Evolutionary conservation across 1,284 basidiomycete species (phyloP).

Genomic region (Austroboletus niveus): DNA sequence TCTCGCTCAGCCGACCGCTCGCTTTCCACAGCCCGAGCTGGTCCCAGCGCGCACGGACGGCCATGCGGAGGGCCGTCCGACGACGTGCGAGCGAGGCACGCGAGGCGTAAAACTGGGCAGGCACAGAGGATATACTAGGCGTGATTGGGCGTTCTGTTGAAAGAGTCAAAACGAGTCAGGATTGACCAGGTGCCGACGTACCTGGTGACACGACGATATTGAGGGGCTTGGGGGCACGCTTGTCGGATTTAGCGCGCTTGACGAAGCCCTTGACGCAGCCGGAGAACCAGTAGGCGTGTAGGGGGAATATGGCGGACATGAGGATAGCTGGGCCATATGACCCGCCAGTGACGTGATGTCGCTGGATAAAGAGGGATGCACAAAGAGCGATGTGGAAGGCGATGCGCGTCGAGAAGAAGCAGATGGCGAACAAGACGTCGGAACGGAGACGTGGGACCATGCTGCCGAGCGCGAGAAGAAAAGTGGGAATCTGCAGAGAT

Average conservation of each 20-base stretch:
- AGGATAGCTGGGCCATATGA: conserved; percentile 42
- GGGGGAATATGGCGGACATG: conserved; percentile 43
- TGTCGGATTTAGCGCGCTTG: conserved; percentile 30
- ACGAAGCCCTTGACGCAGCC: conserved; percentile 52
- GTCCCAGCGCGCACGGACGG: conserved; percentile 29
- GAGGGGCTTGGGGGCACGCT: neutral
- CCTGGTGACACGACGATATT: conserved; percentile 5
- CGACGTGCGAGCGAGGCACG: conserved; percentile 27
- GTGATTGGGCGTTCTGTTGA: too few species aligned
- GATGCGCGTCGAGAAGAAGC: conserved; percentile 58
- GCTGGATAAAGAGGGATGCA: conserved; percentile 35
- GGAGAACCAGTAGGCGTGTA: conserved; percentile 56
- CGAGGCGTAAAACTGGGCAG: conserved; percentile 6
- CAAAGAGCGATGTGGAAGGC: conserved; percentile 45
- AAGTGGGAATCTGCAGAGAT: conserved; percentile 50
- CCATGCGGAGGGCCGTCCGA: conserved; percentile 27
- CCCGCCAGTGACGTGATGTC: conserved; percentile 26
- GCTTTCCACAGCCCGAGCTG: conserved; percentile 28
- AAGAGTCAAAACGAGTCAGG: too few species aligned
- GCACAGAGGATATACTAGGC: too few species aligned
- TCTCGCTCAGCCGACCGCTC: conserved; percentile 26
- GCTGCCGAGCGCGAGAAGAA: conserved; percentile 49
- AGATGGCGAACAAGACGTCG: conserved; percentile 49
- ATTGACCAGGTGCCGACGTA: neutral
- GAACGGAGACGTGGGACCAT: conserved; percentile 47